Evolutionary conservation across 2,329 filamentous ascomycete species (phyloP), one percentile per base, ranked within the genome.

Genomic region (Microsporum ferrugineum): DNA sequence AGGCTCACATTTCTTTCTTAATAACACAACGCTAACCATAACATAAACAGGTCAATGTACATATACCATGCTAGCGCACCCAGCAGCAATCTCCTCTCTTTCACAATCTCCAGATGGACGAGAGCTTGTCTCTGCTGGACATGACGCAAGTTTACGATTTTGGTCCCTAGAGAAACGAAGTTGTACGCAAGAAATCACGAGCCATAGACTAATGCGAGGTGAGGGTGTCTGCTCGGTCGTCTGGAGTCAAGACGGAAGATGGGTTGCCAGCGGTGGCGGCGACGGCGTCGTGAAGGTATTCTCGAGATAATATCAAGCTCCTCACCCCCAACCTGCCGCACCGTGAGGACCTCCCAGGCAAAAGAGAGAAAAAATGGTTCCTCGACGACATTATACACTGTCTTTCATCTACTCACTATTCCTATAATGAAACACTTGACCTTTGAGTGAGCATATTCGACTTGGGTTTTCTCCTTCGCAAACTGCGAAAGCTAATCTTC

Each of bases 1-100:
- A 84, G 39, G 45, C 33, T 64, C 45, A 31, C 5, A 31, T 47
- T 38, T 45, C 23, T 45, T 53, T 51, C 57, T 65, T 69, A 63
- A 71, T 65, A 60, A 61, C 63, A 57, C 59, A 10, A 61, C 43
- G 7, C n/a, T 5, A 12, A 7, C 6, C 7, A 38, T 47, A 29
- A 55, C 14, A 8, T 8, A 6, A 55, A 55, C 66, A 97, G 94
- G 94, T 61, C 94, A 99, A 90, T 96, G 91, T 77, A 97, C 94
- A 65, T 99, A 99, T 76, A 95, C 88, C 70, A 99, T 99, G 94
- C 84, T 97, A 63, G 94, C 94, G 4, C 94, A 99, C 69, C 91
- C 94, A 0, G 88, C 91, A 2, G 87, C 94, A 61, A 96, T 99
- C 66, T 95, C 94, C 1, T 88, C 89, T 31, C 82, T 99, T 3